phyloP scores from a whole-genome alignment of 495 filamentous ascomycete genomes.

The Pyrenula aspistea region DNA sequence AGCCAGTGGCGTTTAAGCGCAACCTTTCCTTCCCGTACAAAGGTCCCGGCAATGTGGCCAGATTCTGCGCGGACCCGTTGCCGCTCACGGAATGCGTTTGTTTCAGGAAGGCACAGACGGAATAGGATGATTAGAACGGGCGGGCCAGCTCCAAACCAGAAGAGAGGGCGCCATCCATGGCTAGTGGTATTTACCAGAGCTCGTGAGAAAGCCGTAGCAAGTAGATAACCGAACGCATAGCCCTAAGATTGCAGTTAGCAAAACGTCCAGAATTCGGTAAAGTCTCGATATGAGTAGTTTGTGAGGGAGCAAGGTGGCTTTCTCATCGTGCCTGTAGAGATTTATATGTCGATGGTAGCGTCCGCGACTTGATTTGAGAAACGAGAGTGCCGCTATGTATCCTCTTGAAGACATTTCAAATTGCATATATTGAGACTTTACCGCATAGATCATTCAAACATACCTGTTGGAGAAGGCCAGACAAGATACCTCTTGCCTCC shows the following conservation, averaged over 20 bases:
- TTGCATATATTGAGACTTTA: no score
- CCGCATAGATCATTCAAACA: no score
- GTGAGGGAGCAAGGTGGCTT: no score
- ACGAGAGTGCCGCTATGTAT: no score
- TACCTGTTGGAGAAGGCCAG: conserved; percentile 66
- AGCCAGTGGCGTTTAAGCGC: conserved; percentile 70
- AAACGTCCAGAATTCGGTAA: no score
- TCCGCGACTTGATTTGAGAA: no score
- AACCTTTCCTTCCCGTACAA: conserved; percentile 63
- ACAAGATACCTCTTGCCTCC: conserved; percentile 62
- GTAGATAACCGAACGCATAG: conserved; percentile 78
- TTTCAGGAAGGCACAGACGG: conserved; percentile 69
- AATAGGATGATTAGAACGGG: conserved; percentile 73
- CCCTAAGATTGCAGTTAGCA: no score
- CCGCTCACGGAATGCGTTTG: conserved; percentile 50
- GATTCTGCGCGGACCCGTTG: conserved; percentile 41
- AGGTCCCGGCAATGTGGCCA: conserved; percentile 43
- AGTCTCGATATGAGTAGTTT: no score
- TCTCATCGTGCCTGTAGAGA: no score
- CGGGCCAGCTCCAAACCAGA: conserved; percentile 74
- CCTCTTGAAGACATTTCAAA: no score
- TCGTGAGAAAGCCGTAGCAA: conserved; percentile 66
- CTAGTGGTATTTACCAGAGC: conserved; percentile 59
- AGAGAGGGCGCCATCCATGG: conserved; percentile 71
- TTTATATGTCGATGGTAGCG: no score